phyloP scores from a whole-genome alignment of 805 yeast species.

The Ogataea trehalophila region DNA sequence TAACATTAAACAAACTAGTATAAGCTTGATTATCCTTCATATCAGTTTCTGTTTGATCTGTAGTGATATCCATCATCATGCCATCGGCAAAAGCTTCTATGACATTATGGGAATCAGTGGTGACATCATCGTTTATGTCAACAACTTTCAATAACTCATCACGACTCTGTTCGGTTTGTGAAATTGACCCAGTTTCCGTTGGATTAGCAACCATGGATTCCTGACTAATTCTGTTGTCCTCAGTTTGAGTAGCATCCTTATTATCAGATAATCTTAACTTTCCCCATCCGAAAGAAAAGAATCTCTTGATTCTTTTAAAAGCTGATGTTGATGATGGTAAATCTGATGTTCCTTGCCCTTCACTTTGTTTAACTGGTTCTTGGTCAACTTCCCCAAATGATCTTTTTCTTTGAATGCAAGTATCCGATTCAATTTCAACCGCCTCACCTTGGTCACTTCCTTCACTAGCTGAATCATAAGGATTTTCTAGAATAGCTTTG shows the following conservation, averaged over 20 bases:
- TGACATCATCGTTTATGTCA: not conserved
- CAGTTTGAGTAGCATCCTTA: not conserved
- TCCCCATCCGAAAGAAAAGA: not conserved
- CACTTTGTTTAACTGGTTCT: not conserved
- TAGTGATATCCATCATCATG: not conserved
- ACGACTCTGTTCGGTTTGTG: not conserved
- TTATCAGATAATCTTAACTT: not conserved
- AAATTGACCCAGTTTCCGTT: not conserved
- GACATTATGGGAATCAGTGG: too few relatives aligned
- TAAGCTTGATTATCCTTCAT: not conserved
- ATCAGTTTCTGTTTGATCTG: not conserved
- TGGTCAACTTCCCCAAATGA: conserved; percentile 2
- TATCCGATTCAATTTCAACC: not conserved
- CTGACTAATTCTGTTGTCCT: too few relatives aligned
- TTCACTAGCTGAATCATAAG: not conserved
- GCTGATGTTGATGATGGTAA: not conserved
- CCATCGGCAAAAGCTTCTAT: not conserved
- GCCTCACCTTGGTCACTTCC: not conserved
- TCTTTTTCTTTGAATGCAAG: not conserved
- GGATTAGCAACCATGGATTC: too few relatives aligned
- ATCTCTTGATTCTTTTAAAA: conserved; percentile 1
- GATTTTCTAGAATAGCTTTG: conserved; percentile 5
- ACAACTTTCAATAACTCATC: not conserved
- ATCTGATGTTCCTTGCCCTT: not conserved
- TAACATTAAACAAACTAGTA: not conserved